A percentile compares a stretch with the other conserved stretches of the same genome.
Conservation (phyloP, 345 rosid species). For the Corymbia maculata region DNA sequence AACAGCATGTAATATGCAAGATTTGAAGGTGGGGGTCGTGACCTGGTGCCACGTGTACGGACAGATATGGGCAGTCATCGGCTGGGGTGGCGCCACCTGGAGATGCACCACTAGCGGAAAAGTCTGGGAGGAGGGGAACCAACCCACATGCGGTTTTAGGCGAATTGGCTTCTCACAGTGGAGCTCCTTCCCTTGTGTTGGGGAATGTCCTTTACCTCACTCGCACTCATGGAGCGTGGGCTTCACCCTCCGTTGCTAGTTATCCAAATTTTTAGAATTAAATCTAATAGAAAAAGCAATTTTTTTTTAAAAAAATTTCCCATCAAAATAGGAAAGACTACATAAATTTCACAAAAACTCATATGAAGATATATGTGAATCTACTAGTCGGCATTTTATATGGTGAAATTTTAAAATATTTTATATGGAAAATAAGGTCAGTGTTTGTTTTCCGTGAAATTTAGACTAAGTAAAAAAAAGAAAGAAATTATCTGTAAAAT, state of each 20-base stretch:
- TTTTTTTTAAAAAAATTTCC: neutral
- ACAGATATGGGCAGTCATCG: neutral
- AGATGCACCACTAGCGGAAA: neutral
- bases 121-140: neutral
- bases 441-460: neutral
- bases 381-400: neutral
- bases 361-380: neutral
- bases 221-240: neutral
- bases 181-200: neutral
- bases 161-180: neutral
- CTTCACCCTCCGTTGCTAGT: neutral
- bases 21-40: rapidly evolving
- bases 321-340: neutral
- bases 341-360: neutral
- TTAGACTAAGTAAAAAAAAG: neutral
- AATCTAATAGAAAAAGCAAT: neutral
- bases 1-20: neutral
- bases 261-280: neutral
- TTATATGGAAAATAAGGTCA: neutral
- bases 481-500: neutral
- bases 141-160: neutral
- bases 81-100: neutral
- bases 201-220: neutral
- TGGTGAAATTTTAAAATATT: rapidly evolving
- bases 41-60: neutral